A percentile compares a stretch with the other conserved stretches of the same genome.
phyloP scores from a whole-genome alignment of 345 rosid species.

The Syzygium jambos region DNA sequence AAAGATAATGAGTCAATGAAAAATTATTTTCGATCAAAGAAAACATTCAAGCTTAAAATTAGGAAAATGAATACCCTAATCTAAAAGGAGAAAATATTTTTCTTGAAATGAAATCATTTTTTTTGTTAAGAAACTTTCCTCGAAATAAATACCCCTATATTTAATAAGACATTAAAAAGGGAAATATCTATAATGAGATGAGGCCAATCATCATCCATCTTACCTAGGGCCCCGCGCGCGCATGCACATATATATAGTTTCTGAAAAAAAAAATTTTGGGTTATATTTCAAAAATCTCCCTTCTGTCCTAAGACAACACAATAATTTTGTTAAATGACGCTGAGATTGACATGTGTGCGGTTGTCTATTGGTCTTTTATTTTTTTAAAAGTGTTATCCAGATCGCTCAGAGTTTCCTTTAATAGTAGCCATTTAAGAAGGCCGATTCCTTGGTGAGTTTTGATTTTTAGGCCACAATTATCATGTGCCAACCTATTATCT shows the following conservation, averaged over 20 bases:
- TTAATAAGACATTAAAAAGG: not conserved
- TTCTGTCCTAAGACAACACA: not conserved
- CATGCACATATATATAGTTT: not conserved
- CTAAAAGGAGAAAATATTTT: not conserved
- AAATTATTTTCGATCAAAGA: not conserved
- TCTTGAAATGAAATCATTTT: not conserved
- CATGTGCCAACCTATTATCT: not conserved
- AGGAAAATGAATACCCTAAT: not conserved
- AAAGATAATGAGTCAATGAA: not conserved
- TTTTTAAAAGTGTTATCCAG: not conserved
- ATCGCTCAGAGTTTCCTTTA: not conserved
- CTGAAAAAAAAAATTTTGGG: not conserved
- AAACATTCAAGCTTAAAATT: too few relatives aligned
- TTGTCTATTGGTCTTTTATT: not conserved
- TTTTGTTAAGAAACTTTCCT: too few relatives aligned
- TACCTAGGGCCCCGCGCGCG: not conserved
- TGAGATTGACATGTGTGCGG: not conserved
- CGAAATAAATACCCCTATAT: not conserved
- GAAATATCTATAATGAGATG: not conserved
- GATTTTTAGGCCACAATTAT: not conserved
- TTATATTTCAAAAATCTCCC: not conserved
- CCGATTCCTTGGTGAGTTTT: not conserved
- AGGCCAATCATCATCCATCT: not conserved
- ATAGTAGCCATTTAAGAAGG: not conserved
- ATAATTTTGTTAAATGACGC: not conserved